Evolutionary conservation across 2,329 filamentous ascomycete genomes (phyloP), one percentile per base, ranked within the genome.

Genomic region (Sporothrix brunneoviolacea): DNA sequence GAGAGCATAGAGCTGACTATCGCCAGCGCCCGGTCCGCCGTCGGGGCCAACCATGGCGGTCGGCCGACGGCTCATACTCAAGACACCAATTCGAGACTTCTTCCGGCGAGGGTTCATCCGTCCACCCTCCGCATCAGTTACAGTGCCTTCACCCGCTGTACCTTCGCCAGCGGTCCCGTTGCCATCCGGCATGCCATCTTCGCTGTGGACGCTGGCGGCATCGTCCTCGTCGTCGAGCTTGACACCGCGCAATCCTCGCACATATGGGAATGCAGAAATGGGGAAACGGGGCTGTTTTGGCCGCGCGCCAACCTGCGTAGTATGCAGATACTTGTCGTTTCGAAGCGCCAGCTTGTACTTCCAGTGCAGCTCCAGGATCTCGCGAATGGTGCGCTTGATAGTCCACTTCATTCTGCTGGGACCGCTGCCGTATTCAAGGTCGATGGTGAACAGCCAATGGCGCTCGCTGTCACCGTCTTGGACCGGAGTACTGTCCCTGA

Each of bases 351-450:
- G 75, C 64, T 93, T 95, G 76, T 97, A 98, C 60, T 94, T 91
- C 61, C 90, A 75, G 68, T 98, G 93, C 32, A 98, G 73, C 60
- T 96, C 95, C 59, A 88, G 82, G 59, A 98, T 95, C 64, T 98
- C 93, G 59, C 82, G 78, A 35, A 97, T 79, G 9, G 88, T 91
- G 48, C 93, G 80, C 60, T 89, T 83, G 52, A 98, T 88, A 16
- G 88, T 84, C 93, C 93, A 98, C 63, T 88, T 88, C 94, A 98
- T 97, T 51, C 93, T 80, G 49, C 91, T 96, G 50, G 93, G 81
- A 0, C 93, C 94, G 63, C 88, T 97, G 13, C 93, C 93, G 64
- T 98, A 98, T 64, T 98, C 93, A 15, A 98, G 74, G 59, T 95
- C 89, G 50, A 98, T 91, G 39, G 84, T 85, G 66, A 97, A 95